Evolutionary conservation across 768 basidiomycete species (phyloP), one percentile per base, ranked within the genome.

Genomic region (Hypholoma sublateritium): DNA sequence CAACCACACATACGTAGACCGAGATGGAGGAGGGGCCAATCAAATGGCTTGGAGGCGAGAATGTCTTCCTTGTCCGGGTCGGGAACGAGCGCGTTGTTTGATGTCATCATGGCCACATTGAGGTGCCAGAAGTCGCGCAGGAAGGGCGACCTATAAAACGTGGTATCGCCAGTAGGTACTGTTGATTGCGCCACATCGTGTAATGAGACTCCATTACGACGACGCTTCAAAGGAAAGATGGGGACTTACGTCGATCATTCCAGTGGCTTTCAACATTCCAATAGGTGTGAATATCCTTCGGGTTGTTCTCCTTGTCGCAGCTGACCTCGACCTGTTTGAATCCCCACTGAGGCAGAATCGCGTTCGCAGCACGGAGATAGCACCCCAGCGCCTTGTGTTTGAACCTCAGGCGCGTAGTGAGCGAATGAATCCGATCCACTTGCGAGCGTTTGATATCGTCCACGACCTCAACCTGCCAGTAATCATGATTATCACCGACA

Each of bases 51-150:
- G 34, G 94, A 96, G 0, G 96, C 97, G 50, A 99, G 85, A 67
- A 98, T 93, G 69, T 99, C 97, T 64, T 96, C 93, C 74, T 98
- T 98, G 79, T 99, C 97, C 0, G 96, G 94, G 66, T 99, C 95
- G 1, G 97, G 97, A 39, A 98, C 71, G 53, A 99, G 87, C 0
- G 97, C 96, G 68, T 99, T 99, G 77, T 99, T 99, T 4, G 97
- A 98, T 0, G 96, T 97, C 93, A 95, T 95, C 97, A 99, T 99
- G 7, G 95, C 97, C 22, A 99, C 93, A 67, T 99, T 99, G 55
- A 99, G 84, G 70, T 99, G 96, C 88, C 93, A 95, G 73, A 99
- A 99, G 74, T 99, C 96, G 50, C 91, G 87, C 45, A 96, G 74
- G 82, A 99, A 99, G 0, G 96, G 89, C 1, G 96, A 96, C 37